Evolutionary conservation across 1,284 basidiomycete species (phyloP).

Genomic region (Hemileia vastatrix): DNA sequence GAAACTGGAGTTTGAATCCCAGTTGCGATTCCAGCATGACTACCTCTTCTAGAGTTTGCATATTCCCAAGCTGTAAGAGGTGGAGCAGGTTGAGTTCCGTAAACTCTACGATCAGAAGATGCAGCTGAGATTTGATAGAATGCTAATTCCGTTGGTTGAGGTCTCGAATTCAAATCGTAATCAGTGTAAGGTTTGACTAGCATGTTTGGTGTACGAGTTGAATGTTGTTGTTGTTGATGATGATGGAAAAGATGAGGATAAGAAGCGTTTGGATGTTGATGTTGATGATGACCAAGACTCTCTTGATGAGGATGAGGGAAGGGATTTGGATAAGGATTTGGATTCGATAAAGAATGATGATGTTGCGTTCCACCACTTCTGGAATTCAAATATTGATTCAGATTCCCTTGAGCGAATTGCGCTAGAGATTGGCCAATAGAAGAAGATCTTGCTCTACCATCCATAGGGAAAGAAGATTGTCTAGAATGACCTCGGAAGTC

Average conservation of each 20-base stretch:
- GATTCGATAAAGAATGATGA: slow-evolving; percentile 24
- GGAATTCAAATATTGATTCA: neutral
- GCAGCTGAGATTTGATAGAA: neutral
- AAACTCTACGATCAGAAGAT: neutral
- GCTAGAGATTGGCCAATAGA: too few relatives aligned
- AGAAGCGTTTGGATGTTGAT: slow-evolving; percentile 29
- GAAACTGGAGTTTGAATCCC: neutral
- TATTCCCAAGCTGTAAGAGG: neutral
- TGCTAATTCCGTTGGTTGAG: neutral
- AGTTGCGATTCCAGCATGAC: neutral
- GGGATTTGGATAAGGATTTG: slow-evolving; percentile 30
- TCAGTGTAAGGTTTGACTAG: neutral
- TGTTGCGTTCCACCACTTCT: neutral
- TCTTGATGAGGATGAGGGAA: slow-evolving; percentile 25
- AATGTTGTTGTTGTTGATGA: slow-evolving; percentile 15
- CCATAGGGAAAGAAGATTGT: too few relatives aligned
- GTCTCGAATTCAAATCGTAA: neutral
- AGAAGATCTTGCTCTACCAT: too few relatives aligned
- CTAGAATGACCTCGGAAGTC: neutral
- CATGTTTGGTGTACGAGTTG: neutral
- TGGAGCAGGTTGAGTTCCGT: neutral
- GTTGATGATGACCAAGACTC: slow-evolving; percentile 16
- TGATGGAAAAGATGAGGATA: slow-evolving; percentile 31
- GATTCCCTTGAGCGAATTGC: neutral
- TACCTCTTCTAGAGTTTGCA: neutral